phyloP scores from a whole-genome alignment of 305 asterid species.

The Ajuga reptans region DNA sequence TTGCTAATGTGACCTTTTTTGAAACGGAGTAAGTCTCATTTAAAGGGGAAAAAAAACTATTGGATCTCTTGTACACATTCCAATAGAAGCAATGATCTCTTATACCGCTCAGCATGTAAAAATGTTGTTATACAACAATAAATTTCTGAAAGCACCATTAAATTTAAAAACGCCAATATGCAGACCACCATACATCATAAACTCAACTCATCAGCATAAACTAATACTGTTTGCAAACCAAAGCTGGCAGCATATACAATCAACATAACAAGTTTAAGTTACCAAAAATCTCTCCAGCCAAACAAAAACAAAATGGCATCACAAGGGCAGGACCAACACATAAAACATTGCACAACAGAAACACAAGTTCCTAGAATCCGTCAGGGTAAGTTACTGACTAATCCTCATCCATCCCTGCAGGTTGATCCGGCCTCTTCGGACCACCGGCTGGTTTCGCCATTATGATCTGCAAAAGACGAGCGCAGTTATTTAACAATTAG shows the following conservation, averaged over 20 bases:
- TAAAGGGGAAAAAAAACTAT: no score
- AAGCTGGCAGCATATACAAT: not conserved
- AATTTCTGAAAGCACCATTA: no score
- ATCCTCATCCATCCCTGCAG: constrained; percentile 34
- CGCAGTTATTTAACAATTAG: not conserved
- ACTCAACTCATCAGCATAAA: not conserved
- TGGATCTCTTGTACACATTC: no score
- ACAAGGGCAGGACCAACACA: not conserved
- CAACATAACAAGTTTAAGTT: not conserved
- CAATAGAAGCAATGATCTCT: no score
- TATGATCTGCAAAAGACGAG: constrained; percentile 51
- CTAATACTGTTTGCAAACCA: not conserved
- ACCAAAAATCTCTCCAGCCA: constrained; percentile 16
- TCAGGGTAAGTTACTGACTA: not conserved
- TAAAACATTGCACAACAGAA: not conserved
- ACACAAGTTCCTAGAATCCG: not conserved
- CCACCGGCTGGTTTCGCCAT: constrained; percentile 99
- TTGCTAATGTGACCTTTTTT: no score
- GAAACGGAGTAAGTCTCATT: no score
- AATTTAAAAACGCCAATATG: no score
- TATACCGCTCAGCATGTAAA: no score
- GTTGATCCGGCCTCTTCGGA: constrained; percentile 31
- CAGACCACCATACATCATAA: no score
- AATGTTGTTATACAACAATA: no score
- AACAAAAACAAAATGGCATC: not conserved